Evolutionary conservation across 352 stramenopile species (phyloP), one percentile per base, ranked within the genome.

Genomic region (Globisporangium polare): DNA sequence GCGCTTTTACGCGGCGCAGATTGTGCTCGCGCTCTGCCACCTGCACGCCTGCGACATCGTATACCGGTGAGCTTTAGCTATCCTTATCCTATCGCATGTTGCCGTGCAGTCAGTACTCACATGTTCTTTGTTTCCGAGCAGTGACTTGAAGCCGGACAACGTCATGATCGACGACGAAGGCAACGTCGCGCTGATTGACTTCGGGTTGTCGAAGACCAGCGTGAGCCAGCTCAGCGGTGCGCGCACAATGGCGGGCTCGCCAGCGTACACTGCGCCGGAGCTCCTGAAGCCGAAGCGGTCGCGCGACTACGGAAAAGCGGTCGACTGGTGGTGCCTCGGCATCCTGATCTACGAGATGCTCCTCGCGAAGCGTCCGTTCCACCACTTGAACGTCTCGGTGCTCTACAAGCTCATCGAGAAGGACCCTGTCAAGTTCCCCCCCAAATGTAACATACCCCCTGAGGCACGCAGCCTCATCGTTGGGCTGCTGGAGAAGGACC

Each of bases 141-240:
- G 83, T 54, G 95, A 99, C 61, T 68, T 98, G 22, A 99, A 99
- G 62, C 95, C 95, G 2, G 93, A 98, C 65, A 98, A 98, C 70
- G 90, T 98, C 51, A 95, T 97, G 73, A 87, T 98, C 50, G 95
- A 98, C 68, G 78, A 92, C 9, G 87, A 95, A 37, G 94, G 92
- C 47, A 97, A 98, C 69, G 79, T 98, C 22, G 88, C 90, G n/a
- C 69, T 98, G 10, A 94, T 97, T 2, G 95, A 98, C 62, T 98
- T 98, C 67, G 95, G 95, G 5, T 68, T 98, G 2, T 93, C 83
- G 33, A 98, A 98, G 72, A 95, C 93, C 8, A 96, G 92, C 54
- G 88, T 97, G 37, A 86, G 84, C 43, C 83, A 89, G 58, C 80
- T 95, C 60, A 89, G 72, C 42, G 86, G 86, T 33, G 86, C 86